Conservation (phyloP, 176 grass and related monocot genomes). For the Phragmites australis region DNA sequence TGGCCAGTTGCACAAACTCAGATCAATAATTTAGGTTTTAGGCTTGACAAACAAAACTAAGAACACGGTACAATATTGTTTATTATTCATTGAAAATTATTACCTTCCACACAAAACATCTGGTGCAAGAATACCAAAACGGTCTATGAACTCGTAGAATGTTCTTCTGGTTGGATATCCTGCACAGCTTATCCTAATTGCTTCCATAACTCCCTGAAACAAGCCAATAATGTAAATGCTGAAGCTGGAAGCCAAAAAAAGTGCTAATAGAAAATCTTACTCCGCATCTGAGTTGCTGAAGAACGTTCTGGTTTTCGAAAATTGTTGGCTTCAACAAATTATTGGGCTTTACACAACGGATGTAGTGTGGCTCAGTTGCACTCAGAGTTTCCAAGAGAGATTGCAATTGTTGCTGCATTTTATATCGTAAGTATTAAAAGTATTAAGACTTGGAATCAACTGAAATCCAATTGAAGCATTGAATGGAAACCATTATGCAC, state of each 20-base stretch:
- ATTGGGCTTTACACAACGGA: conserved; percentile 98
- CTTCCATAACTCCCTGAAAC: conserved; percentile 95
- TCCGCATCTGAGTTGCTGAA: conserved; percentile 97
- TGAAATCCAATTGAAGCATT: conserved; percentile 29
- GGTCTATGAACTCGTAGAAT: conserved; percentile 89
- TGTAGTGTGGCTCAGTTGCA: conserved; percentile 94
- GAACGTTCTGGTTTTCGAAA: conserved; percentile 92
- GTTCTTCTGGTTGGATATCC: conserved; percentile 96
- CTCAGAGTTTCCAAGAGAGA: conserved; percentile 89
- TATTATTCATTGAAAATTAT: conserved; percentile 24
- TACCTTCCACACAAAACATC: conserved; percentile 89
- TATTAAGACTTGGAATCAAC: conserved; percentile 8
- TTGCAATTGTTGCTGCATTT: conserved; percentile 96
- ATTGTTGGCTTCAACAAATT: conserved; percentile 94
- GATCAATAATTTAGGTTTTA: conserved; percentile 31
- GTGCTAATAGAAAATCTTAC: conserved; percentile 62
- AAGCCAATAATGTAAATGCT: conserved; percentile 41
- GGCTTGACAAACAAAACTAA: conserved; percentile 29
- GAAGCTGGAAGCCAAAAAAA: conserved; percentile 29
- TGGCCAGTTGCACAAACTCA: conserved; percentile 27
- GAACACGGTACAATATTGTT: neutral
- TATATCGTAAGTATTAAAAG: conserved; percentile 26
- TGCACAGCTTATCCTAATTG: conserved; percentile 96
- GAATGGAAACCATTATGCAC: conserved; percentile 38
- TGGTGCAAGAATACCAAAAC: conserved; percentile 93